Conservation (phyloP, 139 green algal species). For the Nannochloris sp. region DNA sequence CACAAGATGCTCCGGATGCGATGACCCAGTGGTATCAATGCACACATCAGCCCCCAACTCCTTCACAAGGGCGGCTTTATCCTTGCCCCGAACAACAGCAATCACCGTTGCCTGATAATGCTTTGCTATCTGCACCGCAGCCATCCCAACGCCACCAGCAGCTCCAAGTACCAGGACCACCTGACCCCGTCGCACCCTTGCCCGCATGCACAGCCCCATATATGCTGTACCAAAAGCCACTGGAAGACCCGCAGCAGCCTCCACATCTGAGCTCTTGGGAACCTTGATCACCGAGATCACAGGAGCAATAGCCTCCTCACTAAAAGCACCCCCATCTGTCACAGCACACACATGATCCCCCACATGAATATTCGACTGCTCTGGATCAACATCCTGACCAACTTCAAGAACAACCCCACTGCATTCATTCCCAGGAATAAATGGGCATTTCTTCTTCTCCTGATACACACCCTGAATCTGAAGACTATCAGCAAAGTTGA, state of each 20-base stretch:
- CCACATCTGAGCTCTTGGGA: constrained; percentile 22
- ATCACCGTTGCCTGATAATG: constrained; percentile 42
- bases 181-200: constrained; percentile 54
- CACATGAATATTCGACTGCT: constrained; percentile 25
- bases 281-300: constrained; percentile 34
- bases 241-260: constrained; percentile 51
- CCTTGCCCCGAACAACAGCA: constrained; percentile 15
- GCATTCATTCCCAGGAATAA: constrained; percentile 73
- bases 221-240: constrained; percentile 81
- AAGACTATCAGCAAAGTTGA: constrained; percentile 74
- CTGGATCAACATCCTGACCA: constrained; percentile 39
- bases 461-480: constrained; percentile 41
- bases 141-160: constrained; percentile 73
- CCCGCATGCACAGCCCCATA: constrained; percentile 60
- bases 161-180: constrained; percentile 76
- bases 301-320: constrained; percentile 49
- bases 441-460: constrained; percentile 63
- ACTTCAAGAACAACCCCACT: constrained; percentile 60
- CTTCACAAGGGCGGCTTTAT: constrained; percentile 30
- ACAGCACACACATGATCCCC: constrained; percentile 65
- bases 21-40: constrained; percentile 36
- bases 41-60: constrained; percentile 42
- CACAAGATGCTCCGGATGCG: neutral
- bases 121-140: constrained; percentile 63
- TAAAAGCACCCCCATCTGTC: constrained; percentile 54